Conservation (phyloP, 441 rosid genomes). For the Adansonia grandidieri region DNA sequence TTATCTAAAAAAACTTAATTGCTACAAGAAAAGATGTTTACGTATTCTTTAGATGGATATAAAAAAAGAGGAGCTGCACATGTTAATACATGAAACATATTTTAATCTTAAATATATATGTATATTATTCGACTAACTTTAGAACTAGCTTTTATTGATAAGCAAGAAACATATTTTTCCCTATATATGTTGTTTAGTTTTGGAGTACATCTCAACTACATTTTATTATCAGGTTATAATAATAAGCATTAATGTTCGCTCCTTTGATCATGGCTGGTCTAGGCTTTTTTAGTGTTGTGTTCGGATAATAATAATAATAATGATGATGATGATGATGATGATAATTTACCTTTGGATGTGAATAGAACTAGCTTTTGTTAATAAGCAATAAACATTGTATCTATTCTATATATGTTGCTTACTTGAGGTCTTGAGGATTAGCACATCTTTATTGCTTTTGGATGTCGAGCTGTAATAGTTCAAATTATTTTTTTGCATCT, state of each 20-base stretch:
- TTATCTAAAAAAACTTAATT: too few species aligned
- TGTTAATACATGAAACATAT: too few species aligned
- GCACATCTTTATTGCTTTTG: constrained; percentile 17
- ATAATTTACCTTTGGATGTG: background rate
- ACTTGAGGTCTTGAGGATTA: constrained; percentile 7
- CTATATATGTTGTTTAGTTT: background rate
- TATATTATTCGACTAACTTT: too few species aligned
- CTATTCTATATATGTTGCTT: background rate
- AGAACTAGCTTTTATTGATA: constrained; percentile 7
- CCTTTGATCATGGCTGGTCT: constrained; percentile 1
- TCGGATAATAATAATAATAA: background rate
- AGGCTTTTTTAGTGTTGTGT: background rate
- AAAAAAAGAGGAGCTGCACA: too few species aligned
- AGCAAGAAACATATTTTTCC: background rate
- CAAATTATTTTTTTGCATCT: background rate
- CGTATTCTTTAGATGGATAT: too few species aligned
- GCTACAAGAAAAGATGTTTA: too few species aligned
- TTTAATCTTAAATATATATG: too few species aligned
- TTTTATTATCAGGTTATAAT: background rate
- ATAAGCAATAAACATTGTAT: background rate
- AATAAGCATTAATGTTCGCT: background rate
- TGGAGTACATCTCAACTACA: background rate
- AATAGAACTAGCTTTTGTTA: constrained; percentile 8
- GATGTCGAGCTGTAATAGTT: constrained; percentile 14
- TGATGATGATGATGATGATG: too few species aligned